A percentile compares a stretch with the other conserved stretches of the same genome.
phyloP scores from a whole-genome alignment of 2,329 filamentous ascomycete species.

The Monosporascus sp. region DNA sequence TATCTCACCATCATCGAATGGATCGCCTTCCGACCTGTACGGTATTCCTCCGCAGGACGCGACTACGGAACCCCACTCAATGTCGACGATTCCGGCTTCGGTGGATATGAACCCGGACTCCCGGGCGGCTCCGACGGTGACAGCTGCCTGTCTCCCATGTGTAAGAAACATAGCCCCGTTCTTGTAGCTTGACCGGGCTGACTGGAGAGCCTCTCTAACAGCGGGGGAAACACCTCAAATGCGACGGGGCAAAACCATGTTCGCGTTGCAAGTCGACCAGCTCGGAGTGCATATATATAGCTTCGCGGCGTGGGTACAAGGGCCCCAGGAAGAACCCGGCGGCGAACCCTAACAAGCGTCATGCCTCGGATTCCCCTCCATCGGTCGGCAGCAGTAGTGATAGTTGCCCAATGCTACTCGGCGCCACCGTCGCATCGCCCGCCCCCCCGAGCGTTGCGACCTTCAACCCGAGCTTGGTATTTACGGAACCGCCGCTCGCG shows the following conservation, averaged over 20 bases:
- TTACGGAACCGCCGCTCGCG: constrained; percentile 29
- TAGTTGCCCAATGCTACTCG: constrained; percentile 40
- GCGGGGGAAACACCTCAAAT: constrained; percentile 67
- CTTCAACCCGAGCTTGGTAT: constrained; percentile 29
- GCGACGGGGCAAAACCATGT: constrained; percentile 66
- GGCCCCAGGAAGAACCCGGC: constrained; percentile 51
- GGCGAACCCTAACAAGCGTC: constrained; percentile 43
- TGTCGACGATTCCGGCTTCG: constrained; percentile 8
- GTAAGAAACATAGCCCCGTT: constrained; percentile 31
- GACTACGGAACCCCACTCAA: constrained; percentile 8
- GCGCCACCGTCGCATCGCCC: constrained; percentile 26
- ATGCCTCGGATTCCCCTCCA: constrained; percentile 43
- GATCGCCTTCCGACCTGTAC: background rate
- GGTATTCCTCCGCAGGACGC: background rate
- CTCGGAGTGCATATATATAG: constrained; percentile 63
- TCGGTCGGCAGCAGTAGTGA: constrained; percentile 27
- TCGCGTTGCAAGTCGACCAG: constrained; percentile 56
- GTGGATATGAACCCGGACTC: constrained; percentile 11
- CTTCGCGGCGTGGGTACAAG: constrained; percentile 71
- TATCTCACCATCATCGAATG: background rate
- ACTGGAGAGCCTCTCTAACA: constrained; percentile 22
- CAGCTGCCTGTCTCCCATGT: constrained; percentile 51
- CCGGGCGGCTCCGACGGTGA: constrained; percentile 29
- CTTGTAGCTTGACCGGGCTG: constrained; percentile 1
- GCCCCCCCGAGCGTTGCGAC: constrained; percentile 20